Conservation (phyloP, 331 rosid species). For the Rosa hybrid region DNA sequence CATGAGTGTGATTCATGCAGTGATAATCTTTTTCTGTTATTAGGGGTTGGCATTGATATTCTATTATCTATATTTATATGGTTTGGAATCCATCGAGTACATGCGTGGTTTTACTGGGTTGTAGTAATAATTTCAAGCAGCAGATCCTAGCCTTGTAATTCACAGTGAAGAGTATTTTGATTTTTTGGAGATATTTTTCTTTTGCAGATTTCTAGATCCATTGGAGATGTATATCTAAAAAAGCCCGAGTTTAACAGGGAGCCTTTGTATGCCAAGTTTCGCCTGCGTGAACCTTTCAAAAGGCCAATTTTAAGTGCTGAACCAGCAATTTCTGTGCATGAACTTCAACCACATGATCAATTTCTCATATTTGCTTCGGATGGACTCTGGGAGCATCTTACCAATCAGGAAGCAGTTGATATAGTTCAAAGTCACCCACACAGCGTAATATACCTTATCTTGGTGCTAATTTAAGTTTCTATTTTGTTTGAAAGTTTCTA, state of each 20-base stretch:
- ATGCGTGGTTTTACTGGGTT: neutral
- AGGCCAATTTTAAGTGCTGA: conserved; percentile 91
- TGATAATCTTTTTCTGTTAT: neutral
- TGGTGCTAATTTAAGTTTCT: neutral
- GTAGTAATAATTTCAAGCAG: neutral
- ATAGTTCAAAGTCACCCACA: conserved; percentile 80
- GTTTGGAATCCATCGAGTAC: neutral
- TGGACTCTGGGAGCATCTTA: conserved; percentile 97
- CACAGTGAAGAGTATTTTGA: neutral
- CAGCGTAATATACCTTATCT: conserved; percentile 54
- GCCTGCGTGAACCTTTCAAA: conserved; percentile 76
- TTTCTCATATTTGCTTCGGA: conserved; percentile 92
- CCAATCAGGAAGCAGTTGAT: conserved; percentile 92
- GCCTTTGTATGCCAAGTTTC: conserved; percentile 80
- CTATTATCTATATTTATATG: neutral
- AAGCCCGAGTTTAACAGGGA: conserved; percentile 87
- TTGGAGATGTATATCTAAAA: conserved; percentile 86
- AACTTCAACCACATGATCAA: conserved; percentile 70
- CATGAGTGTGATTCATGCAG: neutral
- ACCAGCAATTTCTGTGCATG: conserved; percentile 72
- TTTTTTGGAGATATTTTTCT: neutral
- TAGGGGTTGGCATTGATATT: neutral
- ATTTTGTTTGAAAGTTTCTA: neutral
- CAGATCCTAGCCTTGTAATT: neutral
- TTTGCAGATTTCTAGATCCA: conserved; percentile 79